Percentiles rank a stretch among this genome's conserved stretches.
These are phyloP conservation scores for Tylopilus sp. DNA, from an alignment of 768 basidiomycete species.

Conservation along the genomic window DNA sequence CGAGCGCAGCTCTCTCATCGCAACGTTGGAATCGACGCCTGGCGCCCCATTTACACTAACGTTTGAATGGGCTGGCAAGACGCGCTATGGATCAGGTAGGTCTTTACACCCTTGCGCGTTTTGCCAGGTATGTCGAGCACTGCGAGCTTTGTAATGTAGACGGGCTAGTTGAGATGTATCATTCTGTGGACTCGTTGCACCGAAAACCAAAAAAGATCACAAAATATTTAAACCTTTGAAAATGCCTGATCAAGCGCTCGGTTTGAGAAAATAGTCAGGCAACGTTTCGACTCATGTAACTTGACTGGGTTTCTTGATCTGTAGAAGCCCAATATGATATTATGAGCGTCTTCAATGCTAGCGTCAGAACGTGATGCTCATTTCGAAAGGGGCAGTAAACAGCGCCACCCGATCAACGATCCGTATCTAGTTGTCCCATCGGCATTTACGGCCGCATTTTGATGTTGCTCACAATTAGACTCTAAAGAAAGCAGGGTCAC, in stretches of 20 bases:
- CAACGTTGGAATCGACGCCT: neutral
- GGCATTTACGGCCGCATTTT: conserved; percentile 47
- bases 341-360: too few species aligned
- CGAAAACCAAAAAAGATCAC: neutral
- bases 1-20: neutral
- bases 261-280: too few species aligned
- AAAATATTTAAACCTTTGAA: neutral
- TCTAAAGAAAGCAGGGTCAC: conserved; percentile 36
- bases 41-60: neutral
- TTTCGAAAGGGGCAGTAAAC: neutral
- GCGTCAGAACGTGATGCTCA: too few species aligned
- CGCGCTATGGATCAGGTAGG: neutral
- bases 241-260: neutral
- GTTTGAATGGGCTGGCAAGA: neutral
- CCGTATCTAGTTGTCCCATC: neutral
- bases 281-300: too few species aligned
- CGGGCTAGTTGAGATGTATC: neutral
- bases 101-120: neutral
- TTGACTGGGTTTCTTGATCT: neutral
- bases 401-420: neutral
- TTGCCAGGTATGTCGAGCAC: neutral
- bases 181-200: neutral
- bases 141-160: neutral
- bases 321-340: neutral
- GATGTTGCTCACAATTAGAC: conserved; percentile 70